These are phyloP conservation scores for Apophysomyces variabilis DNA, from an alignment of 371 early-diverging fungal species.

Conservation along the genomic window DNA sequence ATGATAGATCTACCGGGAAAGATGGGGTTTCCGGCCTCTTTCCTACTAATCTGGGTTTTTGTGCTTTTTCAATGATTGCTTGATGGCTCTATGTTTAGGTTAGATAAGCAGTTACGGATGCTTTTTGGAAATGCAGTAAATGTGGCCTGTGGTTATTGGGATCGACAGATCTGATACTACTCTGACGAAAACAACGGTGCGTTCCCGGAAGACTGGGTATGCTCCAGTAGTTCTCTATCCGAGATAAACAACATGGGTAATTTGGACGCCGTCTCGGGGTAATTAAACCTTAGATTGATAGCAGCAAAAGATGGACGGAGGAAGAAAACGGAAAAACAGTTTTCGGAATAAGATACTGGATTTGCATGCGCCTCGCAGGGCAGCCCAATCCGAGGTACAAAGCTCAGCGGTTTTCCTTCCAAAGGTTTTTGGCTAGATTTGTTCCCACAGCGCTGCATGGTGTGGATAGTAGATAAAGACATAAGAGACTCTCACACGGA, in stretches of 20 bases:
- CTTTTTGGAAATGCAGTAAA: neutral
- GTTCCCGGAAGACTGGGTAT: neutral
- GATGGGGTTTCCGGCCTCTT: neutral
- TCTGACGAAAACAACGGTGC: conserved; percentile 7
- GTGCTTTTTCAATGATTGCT: neutral
- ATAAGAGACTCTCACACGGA: too few relatives aligned
- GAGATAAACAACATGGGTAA: neutral
- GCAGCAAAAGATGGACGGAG: neutral
- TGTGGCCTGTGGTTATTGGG: conserved; percentile 9
- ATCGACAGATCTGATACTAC: conserved; percentile 8
- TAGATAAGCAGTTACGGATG: neutral
- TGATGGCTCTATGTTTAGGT: neutral
- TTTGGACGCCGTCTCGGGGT: conserved; percentile 11
- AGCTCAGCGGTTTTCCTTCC: neutral
- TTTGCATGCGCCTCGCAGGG: neutral
- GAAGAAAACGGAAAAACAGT: conserved; percentile 1
- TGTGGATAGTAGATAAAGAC: neutral
- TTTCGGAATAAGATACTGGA: neutral
- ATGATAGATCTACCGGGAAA: conserved; percentile 4
- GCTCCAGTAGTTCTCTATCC: neutral
- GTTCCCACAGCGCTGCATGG: neutral
- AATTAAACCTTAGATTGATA: conserved; percentile 10
- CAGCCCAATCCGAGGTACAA: neutral
- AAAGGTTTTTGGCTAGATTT: neutral
- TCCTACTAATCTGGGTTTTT: neutral